Evolutionary conservation across 805 yeast genomes (phyloP).

Genomic region (Kazachstania martiniae): DNA sequence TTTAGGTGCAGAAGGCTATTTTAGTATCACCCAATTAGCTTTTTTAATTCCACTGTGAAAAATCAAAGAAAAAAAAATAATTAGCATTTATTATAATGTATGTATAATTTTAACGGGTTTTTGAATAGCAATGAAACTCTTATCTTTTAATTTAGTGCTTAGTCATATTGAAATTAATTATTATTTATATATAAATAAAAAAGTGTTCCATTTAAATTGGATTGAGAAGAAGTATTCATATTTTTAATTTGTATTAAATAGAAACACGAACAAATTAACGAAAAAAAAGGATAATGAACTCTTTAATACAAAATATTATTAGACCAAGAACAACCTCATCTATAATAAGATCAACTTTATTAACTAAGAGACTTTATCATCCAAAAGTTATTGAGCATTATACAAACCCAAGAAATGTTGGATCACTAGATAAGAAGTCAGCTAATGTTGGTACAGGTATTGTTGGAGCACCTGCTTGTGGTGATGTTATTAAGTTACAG

Average conservation of each 20-base stretch:
- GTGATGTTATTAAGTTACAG: constrained; percentile 97
- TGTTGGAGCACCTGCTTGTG: constrained; percentile 99
- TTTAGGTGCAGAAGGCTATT: too few relatives aligned
- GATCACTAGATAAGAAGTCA: constrained; percentile 72
- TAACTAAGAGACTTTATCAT: constrained; percentile 41
- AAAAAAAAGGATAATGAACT: constrained; percentile 1
- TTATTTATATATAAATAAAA: constrained; percentile 2
- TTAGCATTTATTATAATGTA: too few relatives aligned
- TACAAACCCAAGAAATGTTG: constrained; percentile 94
- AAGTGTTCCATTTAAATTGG: too few relatives aligned
- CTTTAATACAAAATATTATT: constrained; percentile 2
- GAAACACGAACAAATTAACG: neutral
- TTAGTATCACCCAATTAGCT: too few relatives aligned
- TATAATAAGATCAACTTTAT: neutral
- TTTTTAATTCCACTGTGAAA: too few relatives aligned
- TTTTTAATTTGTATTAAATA: too few relatives aligned
- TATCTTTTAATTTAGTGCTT: constrained; percentile 1
- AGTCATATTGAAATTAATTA: neutral
- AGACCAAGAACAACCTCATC: constrained; percentile 1
- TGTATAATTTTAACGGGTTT: too few relatives aligned
- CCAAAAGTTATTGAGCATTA: constrained; percentile 94
- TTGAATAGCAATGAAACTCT: too few relatives aligned
- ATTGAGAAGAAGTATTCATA: too few relatives aligned
- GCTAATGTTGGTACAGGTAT: constrained; percentile 87
- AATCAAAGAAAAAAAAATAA: too few relatives aligned